These are phyloP conservation scores for Backusella macrospora DNA, from an alignment of 192 early-diverging fungal species.

Conservation along the genomic window DNA sequence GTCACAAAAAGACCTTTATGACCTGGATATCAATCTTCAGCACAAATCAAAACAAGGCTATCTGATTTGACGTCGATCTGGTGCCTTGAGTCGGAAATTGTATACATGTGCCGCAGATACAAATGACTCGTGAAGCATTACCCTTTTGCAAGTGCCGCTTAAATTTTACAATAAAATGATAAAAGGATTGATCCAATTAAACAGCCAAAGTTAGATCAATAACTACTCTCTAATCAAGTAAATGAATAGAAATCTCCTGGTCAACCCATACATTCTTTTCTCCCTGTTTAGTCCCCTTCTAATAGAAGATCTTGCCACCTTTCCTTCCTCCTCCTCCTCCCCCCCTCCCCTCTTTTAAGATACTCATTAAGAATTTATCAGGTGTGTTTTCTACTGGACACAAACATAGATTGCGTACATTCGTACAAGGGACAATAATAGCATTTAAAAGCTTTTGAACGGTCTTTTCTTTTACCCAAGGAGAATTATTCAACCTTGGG, in stretches of 20 bases:
- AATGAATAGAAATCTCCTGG: background rate
- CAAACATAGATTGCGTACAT: background rate
- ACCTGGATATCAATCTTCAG: slow-evolving; percentile 2
- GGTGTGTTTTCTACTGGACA: slow-evolving; percentile 10
- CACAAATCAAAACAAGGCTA: slow-evolving; percentile 18
- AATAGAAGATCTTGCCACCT: background rate
- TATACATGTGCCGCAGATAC: slow-evolving; percentile 18
- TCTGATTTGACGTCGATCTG: slow-evolving; percentile 21
- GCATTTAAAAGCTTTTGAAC: background rate
- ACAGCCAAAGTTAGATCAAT: background rate
- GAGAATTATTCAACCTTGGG: slow-evolving; percentile 11
- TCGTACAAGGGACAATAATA: background rate
- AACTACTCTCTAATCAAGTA: background rate
- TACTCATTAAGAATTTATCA: background rate
- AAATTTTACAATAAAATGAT: background rate
- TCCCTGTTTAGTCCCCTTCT: background rate
- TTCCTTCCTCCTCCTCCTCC: too few species aligned
- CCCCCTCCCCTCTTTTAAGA: background rate
- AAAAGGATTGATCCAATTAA: slow-evolving; percentile 6
- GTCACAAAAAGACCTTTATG: slow-evolving; percentile 1
- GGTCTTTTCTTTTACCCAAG: slow-evolving; percentile 14
- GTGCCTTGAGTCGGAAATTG: slow-evolving; percentile 9
- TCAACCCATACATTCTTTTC: slow-evolving; percentile 5
- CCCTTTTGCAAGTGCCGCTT: slow-evolving; percentile 20
- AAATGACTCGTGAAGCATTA: slow-evolving; percentile 25